Evolutionary conservation across 192 early-diverging fungal species (phyloP).

Genomic region (Coemansia sp.): DNA sequence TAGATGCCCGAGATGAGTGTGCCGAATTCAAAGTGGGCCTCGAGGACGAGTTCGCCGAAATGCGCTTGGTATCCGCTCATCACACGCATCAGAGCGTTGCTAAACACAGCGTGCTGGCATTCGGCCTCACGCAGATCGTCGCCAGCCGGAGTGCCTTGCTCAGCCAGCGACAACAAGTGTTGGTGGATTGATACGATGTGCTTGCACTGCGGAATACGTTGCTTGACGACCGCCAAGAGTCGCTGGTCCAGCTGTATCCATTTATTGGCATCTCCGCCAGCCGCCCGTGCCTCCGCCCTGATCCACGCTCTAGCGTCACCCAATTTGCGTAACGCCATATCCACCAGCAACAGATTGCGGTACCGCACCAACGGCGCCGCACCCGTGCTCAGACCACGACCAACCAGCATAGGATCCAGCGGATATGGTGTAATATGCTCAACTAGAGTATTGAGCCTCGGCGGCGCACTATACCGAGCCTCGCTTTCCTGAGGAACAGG

Average conservation of each 20-base stretch:
- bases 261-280: slow-evolving; percentile 3
- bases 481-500: slow-evolving; percentile 23
- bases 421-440: slow-evolving; percentile 45
- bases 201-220: slow-evolving; percentile 50
- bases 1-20: slow-evolving; percentile 27
- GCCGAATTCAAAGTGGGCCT: slow-evolving; percentile 46
- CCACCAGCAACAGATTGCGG: slow-evolving; percentile 42
- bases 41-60: slow-evolving; percentile 34
- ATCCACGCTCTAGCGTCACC: slow-evolving; percentile 31
- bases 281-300: slow-evolving; percentile 8
- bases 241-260: slow-evolving; percentile 34
- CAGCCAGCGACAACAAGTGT: slow-evolving; percentile 11
- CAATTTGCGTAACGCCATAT: slow-evolving; percentile 45
- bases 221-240: slow-evolving; percentile 35
- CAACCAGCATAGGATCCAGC: slow-evolving; percentile 24
- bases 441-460: slow-evolving; percentile 38
- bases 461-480: slow-evolving; percentile 19
- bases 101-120: slow-evolving; percentile 25
- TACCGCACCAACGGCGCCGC: slow-evolving; percentile 37
- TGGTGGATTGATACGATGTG: slow-evolving; percentile 26
- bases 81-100: slow-evolving; percentile 44
- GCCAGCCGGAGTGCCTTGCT: background rate
- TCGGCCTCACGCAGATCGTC: slow-evolving; percentile 15
- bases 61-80: slow-evolving; percentile 44
- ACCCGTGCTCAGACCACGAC: slow-evolving; percentile 33